Conservation (phyloP, 768 basidiomycete genomes). For the Lenzites betulinus region DNA sequence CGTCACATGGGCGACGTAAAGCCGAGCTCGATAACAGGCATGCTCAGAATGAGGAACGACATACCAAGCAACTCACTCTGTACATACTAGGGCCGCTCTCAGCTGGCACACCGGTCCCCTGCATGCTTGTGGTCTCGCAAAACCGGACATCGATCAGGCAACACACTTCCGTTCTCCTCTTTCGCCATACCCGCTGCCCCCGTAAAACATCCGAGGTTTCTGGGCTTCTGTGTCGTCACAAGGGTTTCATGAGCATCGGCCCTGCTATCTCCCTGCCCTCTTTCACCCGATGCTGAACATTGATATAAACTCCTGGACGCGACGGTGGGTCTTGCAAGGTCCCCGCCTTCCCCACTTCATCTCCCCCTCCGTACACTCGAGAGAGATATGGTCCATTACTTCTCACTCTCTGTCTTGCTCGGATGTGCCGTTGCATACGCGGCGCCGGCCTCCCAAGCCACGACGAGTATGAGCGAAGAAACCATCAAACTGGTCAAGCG, state of each 20-base stretch:
- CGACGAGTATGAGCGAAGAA: slow-evolving; percentile 26
- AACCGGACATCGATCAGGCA: neutral
- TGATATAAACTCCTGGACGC: neutral
- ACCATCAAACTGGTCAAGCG: slow-evolving; percentile 31
- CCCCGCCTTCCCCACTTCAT: neutral
- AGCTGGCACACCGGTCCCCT: neutral
- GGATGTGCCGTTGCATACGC: slow-evolving; percentile 1
- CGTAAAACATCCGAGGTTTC: slow-evolving; percentile 3
- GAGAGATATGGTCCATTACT: slow-evolving; percentile 6
- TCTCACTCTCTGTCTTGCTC: slow-evolving; percentile 6
- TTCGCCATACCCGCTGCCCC: neutral
- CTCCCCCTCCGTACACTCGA: neutral
- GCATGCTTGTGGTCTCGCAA: neutral
- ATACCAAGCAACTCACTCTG: neutral
- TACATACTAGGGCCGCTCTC: neutral
- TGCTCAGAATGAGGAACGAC: neutral
- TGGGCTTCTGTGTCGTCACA: slow-evolving; percentile 10
- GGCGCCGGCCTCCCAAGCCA: slow-evolving; percentile 17
- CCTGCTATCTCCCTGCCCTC: slow-evolving; percentile 2
- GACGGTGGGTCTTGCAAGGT: neutral
- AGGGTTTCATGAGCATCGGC: slow-evolving; percentile 1
- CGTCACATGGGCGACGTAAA: slow-evolving; percentile 13
- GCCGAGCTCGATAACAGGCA: neutral
- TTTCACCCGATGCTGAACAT: neutral
- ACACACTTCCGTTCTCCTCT: neutral